Evolutionary conservation across 179 eudicot genomes (phyloP).

Genomic region (Amaranthus tricolor): DNA sequence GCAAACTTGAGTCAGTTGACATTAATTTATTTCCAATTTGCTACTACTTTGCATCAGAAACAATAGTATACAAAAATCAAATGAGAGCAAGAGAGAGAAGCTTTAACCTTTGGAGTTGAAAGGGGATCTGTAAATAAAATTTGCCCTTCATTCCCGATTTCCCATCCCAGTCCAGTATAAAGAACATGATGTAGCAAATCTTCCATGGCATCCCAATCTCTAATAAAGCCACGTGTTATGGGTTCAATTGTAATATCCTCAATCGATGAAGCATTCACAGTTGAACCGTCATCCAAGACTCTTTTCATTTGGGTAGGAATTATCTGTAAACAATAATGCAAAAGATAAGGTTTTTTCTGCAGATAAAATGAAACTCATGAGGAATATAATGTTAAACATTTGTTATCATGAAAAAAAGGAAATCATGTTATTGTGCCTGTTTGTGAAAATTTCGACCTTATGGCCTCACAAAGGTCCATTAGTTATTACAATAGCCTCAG

Average conservation of each 20-base stretch:
- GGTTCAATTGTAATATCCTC: conserved; percentile 63
- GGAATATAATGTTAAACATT: not conserved
- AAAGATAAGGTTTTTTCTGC: not conserved
- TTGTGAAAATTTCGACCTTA: not conserved
- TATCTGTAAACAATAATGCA: conserved; percentile 36
- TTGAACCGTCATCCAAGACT: conserved; percentile 55
- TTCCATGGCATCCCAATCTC: conserved; percentile 91
- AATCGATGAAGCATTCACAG: conserved; percentile 29
- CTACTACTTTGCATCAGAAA: not conserved
- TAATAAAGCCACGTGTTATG: conserved; percentile 69
- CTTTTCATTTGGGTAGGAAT: conserved; percentile 77
- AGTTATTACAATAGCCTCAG: too few species aligned
- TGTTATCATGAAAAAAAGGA: not conserved
- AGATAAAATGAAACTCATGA: not conserved
- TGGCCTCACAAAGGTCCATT: too few species aligned
- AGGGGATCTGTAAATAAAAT: conserved; percentile 84
- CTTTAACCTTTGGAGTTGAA: conserved; percentile 67
- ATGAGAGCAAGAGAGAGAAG: conserved; percentile 7
- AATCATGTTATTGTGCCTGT: not conserved
- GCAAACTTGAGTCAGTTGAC: not conserved
- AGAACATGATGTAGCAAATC: conserved; percentile 75
- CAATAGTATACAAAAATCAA: not conserved
- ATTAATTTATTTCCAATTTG: not conserved
- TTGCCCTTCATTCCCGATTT: conserved; percentile 83
- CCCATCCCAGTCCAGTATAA: conserved; percentile 80